Conservation (phyloP, 352 stramenopile genomes). For the Detonula confervacea region DNA sequence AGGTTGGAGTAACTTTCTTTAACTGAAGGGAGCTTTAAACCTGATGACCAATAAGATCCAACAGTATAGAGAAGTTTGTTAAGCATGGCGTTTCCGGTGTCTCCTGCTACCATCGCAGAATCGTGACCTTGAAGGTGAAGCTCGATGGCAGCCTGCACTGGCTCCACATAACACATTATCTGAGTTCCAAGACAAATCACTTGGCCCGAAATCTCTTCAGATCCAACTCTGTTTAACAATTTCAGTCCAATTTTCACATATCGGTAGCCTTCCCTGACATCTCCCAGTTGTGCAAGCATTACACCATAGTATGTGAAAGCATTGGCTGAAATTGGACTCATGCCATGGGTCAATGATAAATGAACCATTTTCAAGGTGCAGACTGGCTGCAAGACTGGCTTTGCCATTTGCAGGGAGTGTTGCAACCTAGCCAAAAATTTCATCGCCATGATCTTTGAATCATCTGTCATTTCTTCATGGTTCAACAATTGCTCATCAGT, state of each 20-base stretch:
- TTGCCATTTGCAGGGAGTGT: not conserved
- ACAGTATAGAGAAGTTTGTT: slow-evolving; percentile 5
- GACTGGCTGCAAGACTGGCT: slow-evolving; percentile 12
- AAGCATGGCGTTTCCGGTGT: not conserved
- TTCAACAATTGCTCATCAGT: slow-evolving; percentile 19
- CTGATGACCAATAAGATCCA: slow-evolving; percentile 9
- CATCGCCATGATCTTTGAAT: slow-evolving; percentile 17
- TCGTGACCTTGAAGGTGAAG: slow-evolving; percentile 12
- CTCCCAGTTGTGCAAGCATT: slow-evolving; percentile 11
- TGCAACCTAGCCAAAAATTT: slow-evolving; percentile 22
- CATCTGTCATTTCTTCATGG: not conserved
- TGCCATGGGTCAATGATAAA: slow-evolving; percentile 14
- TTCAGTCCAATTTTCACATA: slow-evolving; percentile 20
- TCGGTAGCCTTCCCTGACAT: slow-evolving; percentile 25
- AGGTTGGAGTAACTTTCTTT: not conserved
- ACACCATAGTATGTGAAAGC: slow-evolving; percentile 23
- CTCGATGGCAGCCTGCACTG: slow-evolving; percentile 26
- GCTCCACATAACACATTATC: slow-evolving; percentile 12
- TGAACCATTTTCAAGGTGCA: slow-evolving; percentile 14
- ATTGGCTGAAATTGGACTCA: slow-evolving; percentile 18
- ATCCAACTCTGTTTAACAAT: slow-evolving; percentile 13
- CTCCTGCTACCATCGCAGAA: slow-evolving; percentile 17
- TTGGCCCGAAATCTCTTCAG: slow-evolving; percentile 1
- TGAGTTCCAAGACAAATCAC: slow-evolving; percentile 18
- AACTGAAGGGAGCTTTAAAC: not conserved